Percentiles rank a stretch among this genome's conserved stretches.
These are phyloP conservation scores for Phytophthora syringae DNA, from an alignment of 352 stramenopile species.

Conservation along the genomic window DNA sequence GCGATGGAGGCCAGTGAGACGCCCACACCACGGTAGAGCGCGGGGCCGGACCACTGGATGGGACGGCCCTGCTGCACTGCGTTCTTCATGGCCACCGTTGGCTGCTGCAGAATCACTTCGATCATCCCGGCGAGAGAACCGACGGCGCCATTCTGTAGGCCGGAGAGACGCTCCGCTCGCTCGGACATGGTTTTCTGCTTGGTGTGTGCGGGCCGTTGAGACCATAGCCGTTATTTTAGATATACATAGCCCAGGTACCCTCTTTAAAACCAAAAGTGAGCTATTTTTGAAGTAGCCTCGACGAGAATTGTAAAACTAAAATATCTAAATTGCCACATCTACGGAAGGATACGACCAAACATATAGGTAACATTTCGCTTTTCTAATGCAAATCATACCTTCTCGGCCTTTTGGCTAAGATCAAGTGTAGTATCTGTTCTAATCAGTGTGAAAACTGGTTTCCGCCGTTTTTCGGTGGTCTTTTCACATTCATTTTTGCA, in stretches of 20 bases:
- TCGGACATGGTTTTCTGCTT: constrained; percentile 38
- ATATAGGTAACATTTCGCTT: background rate
- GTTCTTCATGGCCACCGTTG: constrained; percentile 87
- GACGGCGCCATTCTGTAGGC: constrained; percentile 78
- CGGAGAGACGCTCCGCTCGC: constrained; percentile 67
- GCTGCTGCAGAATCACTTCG: constrained; percentile 86
- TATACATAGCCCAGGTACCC: too few relatives aligned
- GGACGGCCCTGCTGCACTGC: constrained; percentile 78
- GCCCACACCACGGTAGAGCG: constrained; percentile 81
- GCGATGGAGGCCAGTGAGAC: constrained; percentile 82
- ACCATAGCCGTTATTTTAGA: too few relatives aligned
- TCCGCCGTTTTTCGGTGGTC: constrained; percentile 61
- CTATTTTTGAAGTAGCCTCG: too few relatives aligned
- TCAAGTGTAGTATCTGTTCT: constrained; percentile 86
- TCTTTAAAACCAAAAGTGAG: too few relatives aligned
- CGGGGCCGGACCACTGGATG: constrained; percentile 64
- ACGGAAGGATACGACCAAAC: background rate
- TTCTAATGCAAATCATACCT: constrained; percentile 54
- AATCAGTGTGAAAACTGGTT: constrained; percentile 94
- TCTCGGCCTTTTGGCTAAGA: constrained; percentile 80
- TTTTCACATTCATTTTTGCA: background rate
- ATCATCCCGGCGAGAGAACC: constrained; percentile 85
- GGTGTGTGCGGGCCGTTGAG: too few relatives aligned
- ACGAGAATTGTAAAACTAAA: too few relatives aligned
- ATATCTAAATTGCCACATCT: background rate